These are phyloP conservation scores for Fusarium agapanthi DNA, from an alignment of 2,329 filamentous ascomycete species.

Conservation along the genomic window DNA sequence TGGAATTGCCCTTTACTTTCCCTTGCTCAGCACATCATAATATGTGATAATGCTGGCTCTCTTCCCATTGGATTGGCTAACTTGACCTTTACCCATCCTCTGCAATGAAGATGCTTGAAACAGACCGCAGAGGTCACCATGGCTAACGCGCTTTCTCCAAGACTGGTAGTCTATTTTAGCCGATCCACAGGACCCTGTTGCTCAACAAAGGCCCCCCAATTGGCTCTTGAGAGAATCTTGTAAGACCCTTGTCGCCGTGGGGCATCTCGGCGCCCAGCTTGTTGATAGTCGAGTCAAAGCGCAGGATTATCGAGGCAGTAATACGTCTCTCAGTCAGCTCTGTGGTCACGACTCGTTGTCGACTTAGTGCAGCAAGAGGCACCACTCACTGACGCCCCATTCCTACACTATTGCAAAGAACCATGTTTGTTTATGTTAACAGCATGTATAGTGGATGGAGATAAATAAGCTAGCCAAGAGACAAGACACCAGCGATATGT, in stretches of 20 bases:
- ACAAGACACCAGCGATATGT: not conserved
- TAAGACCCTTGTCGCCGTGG: not conserved
- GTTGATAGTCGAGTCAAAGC: not conserved
- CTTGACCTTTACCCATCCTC: not conserved
- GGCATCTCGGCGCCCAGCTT: not conserved
- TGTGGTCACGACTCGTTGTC: not conserved
- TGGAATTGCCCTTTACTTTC: not conserved
- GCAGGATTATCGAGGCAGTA: not conserved
- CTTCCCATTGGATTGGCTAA: slow-evolving; percentile 1
- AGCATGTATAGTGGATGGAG: not conserved
- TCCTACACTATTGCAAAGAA: not conserved
- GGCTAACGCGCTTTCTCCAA: not conserved
- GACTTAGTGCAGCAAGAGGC: not conserved
- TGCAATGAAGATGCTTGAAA: not conserved
- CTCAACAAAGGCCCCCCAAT: not conserved
- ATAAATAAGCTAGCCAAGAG: not conserved
- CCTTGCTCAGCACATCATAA: not conserved
- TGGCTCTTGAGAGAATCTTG: not conserved
- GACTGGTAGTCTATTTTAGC: not conserved
- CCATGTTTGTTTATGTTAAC: not conserved
- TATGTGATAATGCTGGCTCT: not conserved
- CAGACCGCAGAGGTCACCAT: not conserved
- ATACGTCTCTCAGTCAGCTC: not conserved
- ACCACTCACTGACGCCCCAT: not conserved
- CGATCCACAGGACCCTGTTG: not conserved